Percentiles rank a stretch among this genome's conserved stretches.
Evolutionary conservation across 208 protist genomes (phyloP).

Genomic region (Blastocrithidia nonstop): DNA sequence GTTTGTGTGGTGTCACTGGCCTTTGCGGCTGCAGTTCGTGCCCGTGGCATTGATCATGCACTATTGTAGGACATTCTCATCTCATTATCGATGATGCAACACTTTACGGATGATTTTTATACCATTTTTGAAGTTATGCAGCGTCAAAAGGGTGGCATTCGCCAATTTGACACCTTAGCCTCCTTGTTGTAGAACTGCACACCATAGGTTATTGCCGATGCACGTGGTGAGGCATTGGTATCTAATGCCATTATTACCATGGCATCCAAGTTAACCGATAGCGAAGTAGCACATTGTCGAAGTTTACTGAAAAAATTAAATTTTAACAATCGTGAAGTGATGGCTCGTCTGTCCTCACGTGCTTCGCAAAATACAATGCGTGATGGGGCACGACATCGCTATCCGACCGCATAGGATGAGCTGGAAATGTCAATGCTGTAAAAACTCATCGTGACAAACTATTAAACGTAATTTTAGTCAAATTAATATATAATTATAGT

Average conservation of each 20-base stretch:
- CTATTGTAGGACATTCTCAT: slow-evolving; percentile 39
- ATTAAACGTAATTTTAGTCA: no score
- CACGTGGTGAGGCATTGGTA: slow-evolving; percentile 22
- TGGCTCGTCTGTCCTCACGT: no score
- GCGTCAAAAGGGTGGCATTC: slow-evolving; percentile 45
- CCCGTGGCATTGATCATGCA: slow-evolving; percentile 29
- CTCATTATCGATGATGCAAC: slow-evolving; percentile 32
- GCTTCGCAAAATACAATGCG: no score
- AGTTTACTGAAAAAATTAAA: slow-evolving; percentile 15
- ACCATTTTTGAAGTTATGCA: slow-evolving; percentile 22
- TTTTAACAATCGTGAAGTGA: slow-evolving; percentile 3
- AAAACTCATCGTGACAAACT: no score
- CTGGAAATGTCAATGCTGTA: no score
- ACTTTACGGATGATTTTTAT: slow-evolving; percentile 78
- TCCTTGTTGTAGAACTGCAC: slow-evolving; percentile 25
- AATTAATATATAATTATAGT: no score
- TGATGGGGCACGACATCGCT: no score
- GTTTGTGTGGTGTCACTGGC: slow-evolving; percentile 49
- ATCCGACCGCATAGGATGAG: no score
- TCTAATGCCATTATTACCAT: slow-evolving; percentile 22
- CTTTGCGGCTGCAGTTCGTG: slow-evolving; percentile 40
- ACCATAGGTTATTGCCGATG: slow-evolving; percentile 12
- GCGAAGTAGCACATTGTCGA: slow-evolving; percentile 22
- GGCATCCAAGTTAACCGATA: slow-evolving; percentile 35
- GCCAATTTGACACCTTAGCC: slow-evolving; percentile 15